Conservation (phyloP, 169 alveolate genomes). For the Eimeria sp. region DNA sequence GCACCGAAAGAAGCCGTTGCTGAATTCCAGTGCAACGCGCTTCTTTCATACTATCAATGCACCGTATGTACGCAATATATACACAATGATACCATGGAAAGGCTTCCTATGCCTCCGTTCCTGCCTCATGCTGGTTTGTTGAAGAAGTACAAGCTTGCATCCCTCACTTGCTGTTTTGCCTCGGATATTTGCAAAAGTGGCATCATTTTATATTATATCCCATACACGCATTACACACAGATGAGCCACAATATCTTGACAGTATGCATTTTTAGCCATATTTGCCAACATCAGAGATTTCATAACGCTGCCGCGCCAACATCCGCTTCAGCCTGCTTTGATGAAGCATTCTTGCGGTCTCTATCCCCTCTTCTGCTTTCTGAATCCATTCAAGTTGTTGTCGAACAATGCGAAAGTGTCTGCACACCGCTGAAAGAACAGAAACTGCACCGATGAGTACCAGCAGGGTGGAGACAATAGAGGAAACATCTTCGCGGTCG, state of each 20-base stretch:
- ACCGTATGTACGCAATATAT: neutral
- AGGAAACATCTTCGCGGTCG: slow-evolving; percentile 13
- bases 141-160: neutral
- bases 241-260: neutral
- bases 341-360: neutral
- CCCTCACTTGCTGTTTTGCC: neutral
- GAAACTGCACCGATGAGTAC: neutral
- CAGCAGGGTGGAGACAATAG: neutral
- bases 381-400: neutral
- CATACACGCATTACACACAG: neutral
- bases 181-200: neutral
- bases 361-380: slow-evolving; percentile 19
- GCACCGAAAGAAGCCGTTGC: neutral
- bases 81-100: neutral
- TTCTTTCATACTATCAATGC: neutral
- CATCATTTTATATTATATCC: neutral
- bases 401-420: neutral
- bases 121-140: neutral
- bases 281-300: neutral
- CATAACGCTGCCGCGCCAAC: neutral
- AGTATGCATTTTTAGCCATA: neutral
- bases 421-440: neutral
- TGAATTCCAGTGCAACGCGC: neutral
- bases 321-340: neutral
- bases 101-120: neutral